Percentiles rank a stretch among this genome's conserved stretches.
These are phyloP conservation scores for Hypsizygus ulmarius DNA, from an alignment of 1,284 basidiomycete species.

Conservation along the genomic window DNA sequence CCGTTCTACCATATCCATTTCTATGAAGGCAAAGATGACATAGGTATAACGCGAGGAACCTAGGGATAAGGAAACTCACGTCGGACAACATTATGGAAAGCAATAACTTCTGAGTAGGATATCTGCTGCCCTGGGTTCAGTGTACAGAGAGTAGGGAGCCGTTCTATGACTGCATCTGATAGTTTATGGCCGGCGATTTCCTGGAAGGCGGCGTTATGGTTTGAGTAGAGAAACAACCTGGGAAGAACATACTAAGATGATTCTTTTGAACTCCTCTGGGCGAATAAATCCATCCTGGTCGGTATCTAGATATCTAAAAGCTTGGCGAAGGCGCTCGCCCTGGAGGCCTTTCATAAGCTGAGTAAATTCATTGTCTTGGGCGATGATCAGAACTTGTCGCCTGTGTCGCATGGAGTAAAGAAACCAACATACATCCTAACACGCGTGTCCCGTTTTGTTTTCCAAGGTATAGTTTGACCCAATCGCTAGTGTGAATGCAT, in stretches of 20 bases:
- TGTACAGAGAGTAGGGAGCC: constrained; percentile 86
- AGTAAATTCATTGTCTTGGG: constrained; percentile 87
- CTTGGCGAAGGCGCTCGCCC: constrained; percentile 91
- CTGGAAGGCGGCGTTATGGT: constrained; percentile 35
- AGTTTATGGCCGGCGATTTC: constrained; percentile 95
- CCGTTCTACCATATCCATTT: constrained; percentile 96
- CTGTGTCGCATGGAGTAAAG: neutral
- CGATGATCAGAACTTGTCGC: constrained; percentile 9
- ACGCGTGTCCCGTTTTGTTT: constrained; percentile 88
- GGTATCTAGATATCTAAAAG: constrained; percentile 86
- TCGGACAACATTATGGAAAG: constrained; percentile 92
- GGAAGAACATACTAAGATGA: constrained; percentile 71
- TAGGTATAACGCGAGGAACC: constrained; percentile 10
- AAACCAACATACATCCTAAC: constrained; percentile 72
- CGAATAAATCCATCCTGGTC: constrained; percentile 90
- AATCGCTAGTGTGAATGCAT: constrained; percentile 56
- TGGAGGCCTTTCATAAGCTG: constrained; percentile 96
- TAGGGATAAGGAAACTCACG: constrained; percentile 41
- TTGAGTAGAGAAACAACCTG: neutral
- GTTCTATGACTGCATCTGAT: constrained; percentile 85
- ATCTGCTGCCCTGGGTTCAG: constrained; percentile 85
- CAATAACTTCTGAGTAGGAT: constrained; percentile 92
- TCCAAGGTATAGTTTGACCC: constrained; percentile 93
- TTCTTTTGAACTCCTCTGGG: constrained; percentile 90
- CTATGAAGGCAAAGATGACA: constrained; percentile 34